Evolutionary conservation across 768 basidiomycete genomes (phyloP).

Genomic region (Imleria badia): DNA sequence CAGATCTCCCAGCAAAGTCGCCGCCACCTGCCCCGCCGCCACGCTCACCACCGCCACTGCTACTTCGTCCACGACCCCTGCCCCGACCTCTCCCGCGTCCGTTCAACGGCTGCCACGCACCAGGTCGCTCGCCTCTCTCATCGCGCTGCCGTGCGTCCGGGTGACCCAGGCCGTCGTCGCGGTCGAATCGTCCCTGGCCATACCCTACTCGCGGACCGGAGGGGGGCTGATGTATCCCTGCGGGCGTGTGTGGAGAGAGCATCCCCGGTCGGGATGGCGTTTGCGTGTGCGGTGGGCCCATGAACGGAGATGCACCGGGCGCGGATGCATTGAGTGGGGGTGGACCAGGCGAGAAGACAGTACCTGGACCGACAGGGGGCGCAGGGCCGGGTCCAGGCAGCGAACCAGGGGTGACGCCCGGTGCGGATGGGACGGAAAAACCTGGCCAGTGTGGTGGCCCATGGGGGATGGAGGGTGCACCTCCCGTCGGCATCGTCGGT

Average conservation of each 20-base stretch:
- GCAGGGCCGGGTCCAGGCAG: slow-evolving; percentile 8
- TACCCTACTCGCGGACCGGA: slow-evolving; percentile 28
- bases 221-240: slow-evolving; percentile 25
- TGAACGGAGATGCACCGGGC: slow-evolving; percentile 13
- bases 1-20: slow-evolving; percentile 37
- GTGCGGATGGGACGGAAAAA: slow-evolving; percentile 23
- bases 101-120: slow-evolving; percentile 28
- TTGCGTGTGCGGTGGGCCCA: slow-evolving; percentile 11
- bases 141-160: slow-evolving; percentile 23
- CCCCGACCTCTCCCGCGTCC: slow-evolving; percentile 36
- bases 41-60: background rate
- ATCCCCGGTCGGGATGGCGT: slow-evolving; percentile 27
- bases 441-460: slow-evolving; percentile 26
- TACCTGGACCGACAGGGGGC: background rate
- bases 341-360: slow-evolving; percentile 7
- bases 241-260: slow-evolving; percentile 16
- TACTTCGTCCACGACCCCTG: slow-evolving; percentile 26
- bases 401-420: background rate
- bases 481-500: slow-evolving; percentile 5
- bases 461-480: slow-evolving; percentile 9
- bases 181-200: slow-evolving; percentile 30
- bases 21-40: slow-evolving; percentile 8
- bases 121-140: slow-evolving; percentile 35
- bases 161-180: slow-evolving; percentile 20
- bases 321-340: background rate